phyloP scores from a whole-genome alignment of 2,329 filamentous ascomycete species.

The Diaporthe velutina region DNA sequence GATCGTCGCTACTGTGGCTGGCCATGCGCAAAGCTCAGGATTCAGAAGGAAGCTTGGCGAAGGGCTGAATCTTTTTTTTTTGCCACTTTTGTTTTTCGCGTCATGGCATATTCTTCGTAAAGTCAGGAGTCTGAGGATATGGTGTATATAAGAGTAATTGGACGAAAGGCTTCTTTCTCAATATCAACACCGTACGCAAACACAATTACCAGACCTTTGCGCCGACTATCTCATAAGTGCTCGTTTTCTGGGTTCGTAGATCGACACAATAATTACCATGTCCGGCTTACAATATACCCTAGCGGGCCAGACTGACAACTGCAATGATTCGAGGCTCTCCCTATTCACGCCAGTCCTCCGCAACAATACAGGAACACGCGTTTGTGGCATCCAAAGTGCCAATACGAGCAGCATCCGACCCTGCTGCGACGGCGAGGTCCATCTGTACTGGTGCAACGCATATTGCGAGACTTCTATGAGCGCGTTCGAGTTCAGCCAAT shows the following conservation, averaged over 20 bases:
- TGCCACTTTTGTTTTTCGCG: neutral
- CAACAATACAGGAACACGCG: neutral
- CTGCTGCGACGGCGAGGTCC: constrained; percentile 17
- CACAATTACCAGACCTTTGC: neutral
- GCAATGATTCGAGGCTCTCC: neutral
- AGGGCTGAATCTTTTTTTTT: neutral
- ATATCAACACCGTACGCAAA: neutral
- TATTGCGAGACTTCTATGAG: constrained; percentile 8
- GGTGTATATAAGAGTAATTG: neutral
- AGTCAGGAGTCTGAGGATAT: too few relatives aligned
- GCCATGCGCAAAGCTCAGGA: neutral
- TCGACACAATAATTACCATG: neutral
- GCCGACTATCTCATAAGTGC: neutral
- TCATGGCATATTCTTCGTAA: neutral
- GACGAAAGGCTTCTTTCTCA: neutral
- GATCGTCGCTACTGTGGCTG: constrained; percentile 3
- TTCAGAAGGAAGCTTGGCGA: constrained; percentile 11
- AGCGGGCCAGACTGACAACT: neutral
- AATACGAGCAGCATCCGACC: constrained; percentile 12
- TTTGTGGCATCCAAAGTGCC: constrained; percentile 6
- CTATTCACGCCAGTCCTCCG: neutral
- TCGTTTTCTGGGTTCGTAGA: neutral
- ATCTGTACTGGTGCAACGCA: neutral
- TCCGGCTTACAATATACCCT: constrained; percentile 6
- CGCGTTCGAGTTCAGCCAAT: neutral